These are phyloP conservation scores for Inga leiocalycina DNA, from an alignment of 306 rosid species.

Conservation along the genomic window DNA sequence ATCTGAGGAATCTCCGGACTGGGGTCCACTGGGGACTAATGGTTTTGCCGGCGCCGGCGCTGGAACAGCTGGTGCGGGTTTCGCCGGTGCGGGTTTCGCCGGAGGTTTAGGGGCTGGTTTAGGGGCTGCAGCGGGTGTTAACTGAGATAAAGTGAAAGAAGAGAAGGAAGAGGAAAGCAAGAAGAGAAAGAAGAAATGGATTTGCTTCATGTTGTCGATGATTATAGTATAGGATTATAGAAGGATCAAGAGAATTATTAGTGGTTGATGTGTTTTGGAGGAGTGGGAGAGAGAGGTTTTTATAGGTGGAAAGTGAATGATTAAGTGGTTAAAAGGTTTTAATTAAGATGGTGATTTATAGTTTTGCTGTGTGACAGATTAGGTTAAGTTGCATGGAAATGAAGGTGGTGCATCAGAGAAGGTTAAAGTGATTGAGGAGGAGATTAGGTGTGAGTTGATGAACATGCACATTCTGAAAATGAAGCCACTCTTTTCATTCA, in stretches of 20 bases:
- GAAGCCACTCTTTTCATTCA: neutral
- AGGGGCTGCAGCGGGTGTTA: conserved; percentile 49
- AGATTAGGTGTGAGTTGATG: neutral
- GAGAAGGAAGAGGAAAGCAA: conserved; percentile 26
- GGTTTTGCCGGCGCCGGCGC: conserved; percentile 38
- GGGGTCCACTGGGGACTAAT: conserved; percentile 44
- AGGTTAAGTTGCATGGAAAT: conserved; percentile 23
- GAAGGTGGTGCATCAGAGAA: conserved; percentile 38
- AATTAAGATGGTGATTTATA: neutral
- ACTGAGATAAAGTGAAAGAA: conserved; percentile 39
- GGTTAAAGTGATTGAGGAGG: neutral
- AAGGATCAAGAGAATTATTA: neutral
- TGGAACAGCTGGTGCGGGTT: conserved; percentile 28
- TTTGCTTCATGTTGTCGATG: conserved; percentile 34
- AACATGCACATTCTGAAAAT: neutral
- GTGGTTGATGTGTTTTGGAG: conserved; percentile 33
- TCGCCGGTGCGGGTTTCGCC: conserved; percentile 44
- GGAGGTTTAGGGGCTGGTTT: conserved; percentile 47
- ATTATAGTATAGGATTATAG: neutral
- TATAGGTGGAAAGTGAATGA: conserved; percentile 32
- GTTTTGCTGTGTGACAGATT: conserved; percentile 18
- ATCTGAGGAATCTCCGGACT: conserved; percentile 14
- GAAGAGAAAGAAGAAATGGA: conserved; percentile 36
- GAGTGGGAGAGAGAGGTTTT: conserved; percentile 23
- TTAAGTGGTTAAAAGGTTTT: neutral